Percentiles rank a stretch among this genome's conserved stretches.
Conservation (phyloP, 441 rosid species). For the Manihot esculenta region DNA sequence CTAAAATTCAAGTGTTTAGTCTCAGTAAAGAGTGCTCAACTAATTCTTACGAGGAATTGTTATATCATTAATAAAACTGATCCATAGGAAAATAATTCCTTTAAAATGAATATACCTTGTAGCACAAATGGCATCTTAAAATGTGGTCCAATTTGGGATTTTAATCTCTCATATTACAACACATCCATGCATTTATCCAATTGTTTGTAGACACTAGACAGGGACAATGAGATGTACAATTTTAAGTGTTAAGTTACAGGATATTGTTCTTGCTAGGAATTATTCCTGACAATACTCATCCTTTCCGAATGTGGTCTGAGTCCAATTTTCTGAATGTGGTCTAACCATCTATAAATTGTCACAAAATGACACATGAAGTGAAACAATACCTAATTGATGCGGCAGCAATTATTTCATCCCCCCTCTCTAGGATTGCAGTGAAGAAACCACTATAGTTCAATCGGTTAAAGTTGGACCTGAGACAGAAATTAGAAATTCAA, state of each 20-base stretch:
- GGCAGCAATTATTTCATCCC: conserved; percentile 76
- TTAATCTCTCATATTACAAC: conserved; percentile 2
- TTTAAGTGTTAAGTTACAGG: neutral
- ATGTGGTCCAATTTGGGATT: neutral
- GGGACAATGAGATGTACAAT: neutral
- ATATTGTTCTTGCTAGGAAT: neutral
- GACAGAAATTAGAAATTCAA: conserved; percentile 23
- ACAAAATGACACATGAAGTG: conserved; percentile 5
- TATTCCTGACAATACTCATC: conserved; percentile 7
- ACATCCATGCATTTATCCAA: neutral
- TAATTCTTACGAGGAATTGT: neutral
- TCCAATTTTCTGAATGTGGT: neutral
- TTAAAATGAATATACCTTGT: neutral
- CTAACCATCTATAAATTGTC: conserved; percentile 12
- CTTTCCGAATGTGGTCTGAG: neutral
- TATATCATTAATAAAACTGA: neutral
- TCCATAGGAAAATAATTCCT: neutral
- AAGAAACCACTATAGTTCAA: conserved; percentile 70
- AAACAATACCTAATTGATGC: conserved; percentile 83
- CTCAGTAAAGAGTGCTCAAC: neutral
- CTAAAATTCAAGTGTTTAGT: neutral
- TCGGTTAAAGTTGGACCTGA: conserved; percentile 85
- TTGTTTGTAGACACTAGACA: neutral
- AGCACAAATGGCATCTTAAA: neutral
- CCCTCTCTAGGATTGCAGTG: conserved; percentile 79